Evolutionary conservation across 257 asterid species (phyloP), one percentile per base, ranked within the genome.

Genomic region (Solanum peruvianum): DNA sequence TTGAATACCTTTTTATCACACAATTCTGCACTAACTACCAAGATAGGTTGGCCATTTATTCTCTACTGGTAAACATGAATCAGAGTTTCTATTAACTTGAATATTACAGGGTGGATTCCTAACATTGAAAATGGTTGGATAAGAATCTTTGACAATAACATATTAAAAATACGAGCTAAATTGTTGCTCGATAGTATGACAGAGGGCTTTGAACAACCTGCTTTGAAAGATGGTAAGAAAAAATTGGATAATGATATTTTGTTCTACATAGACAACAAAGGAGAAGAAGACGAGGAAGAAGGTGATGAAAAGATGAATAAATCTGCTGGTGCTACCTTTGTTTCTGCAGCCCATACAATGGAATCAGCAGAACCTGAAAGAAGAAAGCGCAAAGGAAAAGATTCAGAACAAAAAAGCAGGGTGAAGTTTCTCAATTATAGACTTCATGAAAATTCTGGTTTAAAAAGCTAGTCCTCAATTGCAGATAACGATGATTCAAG

Each of bases 231-330:
- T 56, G 88, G 60, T 66, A 83, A 88, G 86, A 85, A 88, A 69
- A 87, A 87, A 6, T 56, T 85, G 20, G 27, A 89, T 84, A 71
- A 90, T 6, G 94, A 95, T 88, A 42, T 88, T 77, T 86, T 91
- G 84, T 95, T 95, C 83, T 93, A 89, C 92, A 90, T 95, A 45
- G 97, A 94, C 86, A 90, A 88, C 86, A 90, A 91, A 86, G 96
- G 97, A 81, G 90, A 87, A 86, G 91, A 90, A 86, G 88, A 90
- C 31, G 84, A 72, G n/a, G 35, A 89, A 86, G 91, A 90, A 86
- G 89, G 89, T 37, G 84, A 72, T 18, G 35, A 89, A 86, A 75
- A 70, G 76, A 83, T 37, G 85, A 84, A 58, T 14, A 87, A 88
- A 87, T 87, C 91, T 75, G 87, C 88, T 90, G 91, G 86, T 87